Evolutionary conservation across 2,329 filamentous ascomycete genomes (phyloP), one percentile per base, ranked within the genome.

Genomic region (Furcasterigmium furcatum): DNA sequence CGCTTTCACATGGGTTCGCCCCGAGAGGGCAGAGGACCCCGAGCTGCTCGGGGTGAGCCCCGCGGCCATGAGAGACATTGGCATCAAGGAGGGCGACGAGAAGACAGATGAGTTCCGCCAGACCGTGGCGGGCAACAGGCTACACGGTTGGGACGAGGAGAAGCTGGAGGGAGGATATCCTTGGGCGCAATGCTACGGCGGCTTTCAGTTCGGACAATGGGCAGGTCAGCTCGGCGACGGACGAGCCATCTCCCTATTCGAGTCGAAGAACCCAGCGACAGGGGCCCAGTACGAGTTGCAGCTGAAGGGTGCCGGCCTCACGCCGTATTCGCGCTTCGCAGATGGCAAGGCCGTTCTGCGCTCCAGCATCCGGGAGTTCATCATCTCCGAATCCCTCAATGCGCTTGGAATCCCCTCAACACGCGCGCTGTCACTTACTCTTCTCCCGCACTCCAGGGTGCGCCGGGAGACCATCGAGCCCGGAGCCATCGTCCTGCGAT

Each of bases 141-240:
- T 96, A 13, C 80, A 87, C 46, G 92, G 91, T 41, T 88, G 87
- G 80, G 79, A 90, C 52, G 79, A 86, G 47, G 77, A 82, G 47
- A 76, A 73, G 53, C 62, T 70, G 20, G 71, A 82, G 47, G 86
- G 87, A 18, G 83, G 94, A 36, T 99, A 99, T 63, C 92, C 94
- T 0, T 99, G 94, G 94, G 91, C 94, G 25, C 94, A 99, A 68
- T 97, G 94, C 70, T 99, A 99, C 64, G 94, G 94, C 46, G 92
- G 92, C 46, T 82, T 79, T 59, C 77, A 84, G 60, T 83, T 85
- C 61, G 94, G 94, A 6, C 83, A 87, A 54, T 99, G 92, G 92
- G 94, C 94, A 4, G 91, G 94, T 6, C 94, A 99, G 65, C 80
- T 99, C 1, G 94, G 94, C 35, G 94, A 99, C 61, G 94, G 94